These are phyloP conservation scores for Microcyclospora tardicrescens DNA, from an alignment of 2,329 filamentous ascomycete genomes.

Conservation along the genomic window DNA sequence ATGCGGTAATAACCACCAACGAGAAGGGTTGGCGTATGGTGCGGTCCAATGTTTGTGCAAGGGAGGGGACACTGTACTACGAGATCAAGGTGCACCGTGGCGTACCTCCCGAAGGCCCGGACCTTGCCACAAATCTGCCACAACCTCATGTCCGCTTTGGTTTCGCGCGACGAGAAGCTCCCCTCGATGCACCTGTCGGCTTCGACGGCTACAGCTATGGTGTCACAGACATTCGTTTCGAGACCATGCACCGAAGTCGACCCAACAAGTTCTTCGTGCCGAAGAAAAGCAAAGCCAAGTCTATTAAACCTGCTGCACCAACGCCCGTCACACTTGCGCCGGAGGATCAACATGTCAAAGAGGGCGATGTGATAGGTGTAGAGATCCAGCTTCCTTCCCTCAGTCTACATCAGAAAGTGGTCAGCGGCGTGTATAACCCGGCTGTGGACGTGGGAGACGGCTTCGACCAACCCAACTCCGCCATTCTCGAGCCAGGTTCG, in stretches of 20 bases:
- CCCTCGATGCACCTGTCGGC: constrained; percentile 69
- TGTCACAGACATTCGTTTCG: constrained; percentile 75
- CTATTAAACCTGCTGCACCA: constrained; percentile 29
- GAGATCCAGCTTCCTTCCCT: constrained; percentile 85
- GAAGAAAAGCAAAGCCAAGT: constrained; percentile 25
- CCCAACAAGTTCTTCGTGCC: constrained; percentile 66
- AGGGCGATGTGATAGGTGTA: constrained; percentile 88
- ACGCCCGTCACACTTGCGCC: constrained; percentile 15
- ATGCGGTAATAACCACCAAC: constrained; percentile 67
- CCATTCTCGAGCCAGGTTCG: constrained; percentile 23
- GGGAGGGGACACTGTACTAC: constrained; percentile 87
- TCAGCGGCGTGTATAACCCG: constrained; percentile 77
- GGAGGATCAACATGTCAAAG: constrained; percentile 58
- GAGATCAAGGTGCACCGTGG: constrained; percentile 83
- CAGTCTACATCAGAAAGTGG: constrained; percentile 73
- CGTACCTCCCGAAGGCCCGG: constrained; percentile 39
- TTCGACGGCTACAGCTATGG: constrained; percentile 92
- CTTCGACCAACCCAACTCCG: constrained; percentile 27
- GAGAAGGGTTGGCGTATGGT: constrained; percentile 88
- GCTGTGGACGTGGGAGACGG: constrained; percentile 56
- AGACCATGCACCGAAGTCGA: constrained; percentile 85
- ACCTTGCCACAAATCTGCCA: constrained; percentile 31
- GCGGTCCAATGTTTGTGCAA: constrained; percentile 75
- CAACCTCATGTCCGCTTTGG: constrained; percentile 62
- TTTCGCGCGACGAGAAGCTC: constrained; percentile 69